A percentile compares a stretch with the other conserved stretches of the same genome.
These are phyloP conservation scores for Polytrichum formosum DNA, from an alignment of 225 moss, liverwort and hornwort genomes.

Conservation along the genomic window DNA sequence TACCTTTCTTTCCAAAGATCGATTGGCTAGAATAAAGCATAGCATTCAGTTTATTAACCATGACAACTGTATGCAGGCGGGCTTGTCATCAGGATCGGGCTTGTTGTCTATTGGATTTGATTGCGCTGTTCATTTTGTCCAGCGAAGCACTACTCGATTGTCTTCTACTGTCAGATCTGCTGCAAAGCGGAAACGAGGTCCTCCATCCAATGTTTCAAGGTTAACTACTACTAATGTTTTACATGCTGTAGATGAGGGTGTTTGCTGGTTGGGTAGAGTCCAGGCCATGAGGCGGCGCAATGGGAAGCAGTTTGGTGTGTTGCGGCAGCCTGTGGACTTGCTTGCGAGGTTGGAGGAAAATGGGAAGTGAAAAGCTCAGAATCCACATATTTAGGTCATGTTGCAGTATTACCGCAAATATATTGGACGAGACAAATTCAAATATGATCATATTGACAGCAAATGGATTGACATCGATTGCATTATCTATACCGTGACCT, in stretches of 20 bases:
- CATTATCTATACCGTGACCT: no score
- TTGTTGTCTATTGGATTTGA: not conserved
- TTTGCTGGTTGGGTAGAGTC: conserved; percentile 2
- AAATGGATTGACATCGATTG: no score
- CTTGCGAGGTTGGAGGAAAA: not conserved
- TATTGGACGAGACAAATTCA: conserved; percentile 2
- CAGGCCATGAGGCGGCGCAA: conserved; percentile 5
- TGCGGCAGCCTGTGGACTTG: not conserved
- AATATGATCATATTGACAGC: not conserved
- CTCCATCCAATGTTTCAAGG: not conserved
- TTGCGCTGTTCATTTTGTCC: conserved; percentile 3
- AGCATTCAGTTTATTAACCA: conserved; percentile 1
- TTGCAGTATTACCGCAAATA: conserved; percentile 2
- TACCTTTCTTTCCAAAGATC: not conserved
- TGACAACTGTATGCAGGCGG: not conserved
- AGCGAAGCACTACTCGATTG: not conserved
- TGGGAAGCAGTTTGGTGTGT: not conserved
- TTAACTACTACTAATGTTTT: not conserved
- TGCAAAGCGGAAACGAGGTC: not conserved
- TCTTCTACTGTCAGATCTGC: not conserved
- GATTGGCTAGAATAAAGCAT: not conserved
- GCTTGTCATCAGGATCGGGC: not conserved
- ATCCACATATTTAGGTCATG: conserved; percentile 16
- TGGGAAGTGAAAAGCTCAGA: not conserved
- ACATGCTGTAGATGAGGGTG: not conserved